Conservation (phyloP, 1,284 basidiomycete species). For the Puccinia hordei region DNA sequence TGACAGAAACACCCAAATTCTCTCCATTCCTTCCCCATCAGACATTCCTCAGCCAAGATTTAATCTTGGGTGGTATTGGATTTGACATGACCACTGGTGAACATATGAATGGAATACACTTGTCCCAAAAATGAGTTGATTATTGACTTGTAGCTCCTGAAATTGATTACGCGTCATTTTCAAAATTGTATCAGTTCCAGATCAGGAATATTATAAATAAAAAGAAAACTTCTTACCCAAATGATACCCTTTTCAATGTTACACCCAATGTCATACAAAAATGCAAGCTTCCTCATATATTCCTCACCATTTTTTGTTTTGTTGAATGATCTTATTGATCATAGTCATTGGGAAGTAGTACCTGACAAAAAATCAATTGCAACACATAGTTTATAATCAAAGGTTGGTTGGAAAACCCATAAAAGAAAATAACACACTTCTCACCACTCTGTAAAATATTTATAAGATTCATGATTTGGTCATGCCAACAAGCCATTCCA, state of each 20-base stretch:
- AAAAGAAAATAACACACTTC: background rate
- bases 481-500: slow-evolving; percentile 36
- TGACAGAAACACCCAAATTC: slow-evolving; percentile 1
- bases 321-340: slow-evolving; percentile 9
- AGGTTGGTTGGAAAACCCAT: background rate
- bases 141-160: background rate
- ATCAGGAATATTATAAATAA: background rate
- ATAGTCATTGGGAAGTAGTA: slow-evolving; percentile 18
- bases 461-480: background rate
- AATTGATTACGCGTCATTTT: background rate
- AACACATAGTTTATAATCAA: background rate
- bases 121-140: slow-evolving; percentile 11
- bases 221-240: too few species aligned
- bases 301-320: background rate
- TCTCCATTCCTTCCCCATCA: slow-evolving; percentile 13
- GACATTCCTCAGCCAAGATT: slow-evolving; percentile 16
- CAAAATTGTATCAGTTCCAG: background rate
- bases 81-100: slow-evolving; percentile 9
- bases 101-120: slow-evolving; percentile 29
- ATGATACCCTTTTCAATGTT: slow-evolving; percentile 30
- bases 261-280: slow-evolving; percentile 19
- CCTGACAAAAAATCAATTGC: background rate
- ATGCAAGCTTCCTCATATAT: background rate
- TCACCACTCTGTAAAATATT: slow-evolving; percentile 29
- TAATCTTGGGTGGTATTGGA: slow-evolving; percentile 8